phyloP scores from a whole-genome alignment of 768 basidiomycete genomes.

The Trametes elegans region DNA sequence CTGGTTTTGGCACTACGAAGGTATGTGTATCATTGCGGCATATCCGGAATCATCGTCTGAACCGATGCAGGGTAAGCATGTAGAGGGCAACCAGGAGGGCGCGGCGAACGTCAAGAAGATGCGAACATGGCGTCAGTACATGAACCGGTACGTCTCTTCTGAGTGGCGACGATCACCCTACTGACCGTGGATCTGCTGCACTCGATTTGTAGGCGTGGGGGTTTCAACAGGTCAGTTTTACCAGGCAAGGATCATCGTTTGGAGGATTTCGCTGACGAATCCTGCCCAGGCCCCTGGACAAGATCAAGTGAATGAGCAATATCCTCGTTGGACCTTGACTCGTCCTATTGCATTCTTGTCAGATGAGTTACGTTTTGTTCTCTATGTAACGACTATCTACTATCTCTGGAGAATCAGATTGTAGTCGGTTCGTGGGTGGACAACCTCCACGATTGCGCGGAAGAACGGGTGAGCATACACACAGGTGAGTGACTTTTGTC shows the following conservation, averaged over 20 bases:
- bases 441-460: too few species aligned
- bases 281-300: conserved; percentile 76
- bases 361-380: conserved; percentile 2
- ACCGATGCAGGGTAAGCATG: conserved; percentile 62
- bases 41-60: not conserved
- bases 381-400: not conserved
- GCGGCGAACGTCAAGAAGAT: conserved; percentile 68
- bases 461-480: too few species aligned
- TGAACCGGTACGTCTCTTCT: conserved; percentile 70
- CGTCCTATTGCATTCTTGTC: not conserved
- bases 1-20: conserved; percentile 88
- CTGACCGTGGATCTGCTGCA: conserved; percentile 3
- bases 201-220: conserved; percentile 58
- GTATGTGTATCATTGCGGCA: conserved; percentile 35
- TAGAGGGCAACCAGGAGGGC: conserved; percentile 82
- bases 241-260: not conserved
- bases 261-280: not conserved
- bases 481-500: too few species aligned
- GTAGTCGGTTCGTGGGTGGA: not conserved
- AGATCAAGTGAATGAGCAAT: conserved; percentile 70
- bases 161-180: conserved; percentile 14
- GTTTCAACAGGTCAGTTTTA: conserved; percentile 71
- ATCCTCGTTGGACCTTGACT: not conserved
- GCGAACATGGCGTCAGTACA: conserved; percentile 96
- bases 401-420: conserved; percentile 5